Conservation (phyloP, 371 early-diverging fungal genomes). For the Mucor lusitanicus region DNA sequence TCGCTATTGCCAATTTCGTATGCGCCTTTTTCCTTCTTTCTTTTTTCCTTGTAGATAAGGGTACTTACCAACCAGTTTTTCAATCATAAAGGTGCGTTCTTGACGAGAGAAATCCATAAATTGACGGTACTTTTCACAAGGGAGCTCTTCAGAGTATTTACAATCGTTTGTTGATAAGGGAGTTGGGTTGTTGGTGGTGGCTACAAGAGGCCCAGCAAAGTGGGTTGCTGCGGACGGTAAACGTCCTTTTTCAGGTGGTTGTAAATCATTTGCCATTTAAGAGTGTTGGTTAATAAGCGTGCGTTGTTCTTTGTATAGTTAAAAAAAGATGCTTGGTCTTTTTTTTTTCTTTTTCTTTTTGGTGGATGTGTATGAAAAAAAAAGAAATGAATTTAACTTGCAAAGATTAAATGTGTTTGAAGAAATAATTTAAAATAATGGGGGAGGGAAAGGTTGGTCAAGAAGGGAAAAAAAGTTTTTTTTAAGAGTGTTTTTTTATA, state of each 20-base stretch:
- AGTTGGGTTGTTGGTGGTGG: neutral
- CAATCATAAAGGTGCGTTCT: slow-evolving; percentile 41
- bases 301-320: slow-evolving; percentile 7
- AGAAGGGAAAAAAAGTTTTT: neutral
- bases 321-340: slow-evolving; percentile 1
- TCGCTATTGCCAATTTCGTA: slow-evolving; percentile 1
- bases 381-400: slow-evolving; percentile 5
- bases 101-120: slow-evolving; percentile 33
- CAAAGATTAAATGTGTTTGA: slow-evolving; percentile 8
- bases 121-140: slow-evolving; percentile 31
- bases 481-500: neutral
- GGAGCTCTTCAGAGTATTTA: slow-evolving; percentile 23
- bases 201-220: neutral
- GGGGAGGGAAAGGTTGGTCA: neutral
- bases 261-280: slow-evolving; percentile 19
- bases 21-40: neutral
- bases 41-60: neutral
- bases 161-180: neutral
- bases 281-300: neutral
- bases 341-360: slow-evolving; percentile 19
- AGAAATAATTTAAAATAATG: slow-evolving; percentile 3
- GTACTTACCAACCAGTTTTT: slow-evolving; percentile 37
- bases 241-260: neutral
- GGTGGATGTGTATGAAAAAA: slow-evolving; percentile 4
- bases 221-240: slow-evolving; percentile 6